Evolutionary conservation across 352 stramenopile species (phyloP), one percentile per base, ranked within the genome.

Genomic region (Phytopythium cucurbitacearum): DNA sequence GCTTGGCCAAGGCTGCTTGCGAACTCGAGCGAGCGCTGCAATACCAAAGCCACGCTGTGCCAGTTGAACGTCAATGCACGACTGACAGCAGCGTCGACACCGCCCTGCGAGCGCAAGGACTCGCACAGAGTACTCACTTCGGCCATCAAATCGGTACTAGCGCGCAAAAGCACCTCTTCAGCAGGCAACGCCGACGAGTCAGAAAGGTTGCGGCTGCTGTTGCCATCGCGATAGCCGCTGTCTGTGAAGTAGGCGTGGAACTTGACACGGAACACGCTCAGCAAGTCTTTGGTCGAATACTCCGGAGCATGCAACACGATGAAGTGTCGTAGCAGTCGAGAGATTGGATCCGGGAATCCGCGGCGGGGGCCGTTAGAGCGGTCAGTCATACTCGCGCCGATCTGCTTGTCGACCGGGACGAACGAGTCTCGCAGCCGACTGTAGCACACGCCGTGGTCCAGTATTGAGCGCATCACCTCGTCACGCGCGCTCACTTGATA

Each of bases 281-380:
- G 39, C 1, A 89, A 39, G 7, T 86, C 63, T 40, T 73, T 76
- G 2, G 70, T 68, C n/a, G 70, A 58, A 38, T 79, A 76, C 2
- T 47, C 58, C 4, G 73, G 73, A 8, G 71, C 53, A 16, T 64
- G 48, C n/a, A 89, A 53, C 5, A 89, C 64, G 11, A 49, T 33
- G 56, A 86, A 88, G 40, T 88, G 75, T 1, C 75, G 67, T 34
- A 85, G 28, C 1, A 85, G 70, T 1, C 75, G 63, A n/a, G 46
- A 16, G 4, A 63, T 15, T 10, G 40, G 15, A 7, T 28, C 12
- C 0, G 64, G 21, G 0, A 62, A 4, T 1, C 41, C 21, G 7
- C 48, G 9, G 5, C 33, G 47, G 7, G 51, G 40, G 0, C 2
- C 10, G 0, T 15, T 35, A 10, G 13, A 12, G 15, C 57, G 48